Percentiles rank a stretch among this genome's conserved stretches.
phyloP scores from a whole-genome alignment of 108 stramenopile genomes.

The Nitzschia palea region DNA sequence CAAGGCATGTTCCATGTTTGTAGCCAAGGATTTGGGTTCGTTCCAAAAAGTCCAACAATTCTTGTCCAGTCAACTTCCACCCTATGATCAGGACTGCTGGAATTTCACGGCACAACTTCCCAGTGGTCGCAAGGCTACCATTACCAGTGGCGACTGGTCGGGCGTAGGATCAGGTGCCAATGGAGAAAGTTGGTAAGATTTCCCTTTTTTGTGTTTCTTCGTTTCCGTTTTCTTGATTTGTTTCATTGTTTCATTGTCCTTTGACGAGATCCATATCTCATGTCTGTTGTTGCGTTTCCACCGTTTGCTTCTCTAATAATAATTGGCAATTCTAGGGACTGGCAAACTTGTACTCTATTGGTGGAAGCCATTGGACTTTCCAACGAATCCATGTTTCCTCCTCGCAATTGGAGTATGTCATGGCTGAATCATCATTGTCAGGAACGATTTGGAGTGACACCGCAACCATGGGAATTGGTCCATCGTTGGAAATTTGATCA shows the following conservation, averaged over 20 bases:
- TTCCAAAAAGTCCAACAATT: conserved; percentile 24
- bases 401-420: conserved; percentile 55
- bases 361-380: conserved; percentile 72
- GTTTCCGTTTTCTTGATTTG: background rate
- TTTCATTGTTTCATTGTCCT: no score
- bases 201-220: conserved; percentile 26
- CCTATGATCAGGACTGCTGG: conserved; percentile 47
- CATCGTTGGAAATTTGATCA: conserved; percentile 51
- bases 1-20: conserved; percentile 61
- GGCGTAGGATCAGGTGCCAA: conserved; percentile 76
- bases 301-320: no score
- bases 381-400: conserved; percentile 70
- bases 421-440: conserved; percentile 62
- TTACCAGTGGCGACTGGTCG: conserved; percentile 78
- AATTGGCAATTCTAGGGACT: conserved; percentile 26
- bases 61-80: conserved; percentile 11
- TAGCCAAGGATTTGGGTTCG: conserved; percentile 10
- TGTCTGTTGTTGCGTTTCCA: no score
- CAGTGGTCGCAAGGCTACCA: conserved; percentile 60
- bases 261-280: no score
- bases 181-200: conserved; percentile 67
- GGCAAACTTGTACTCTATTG: conserved; percentile 52
- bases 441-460: conserved; percentile 61
- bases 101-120: conserved; percentile 67
- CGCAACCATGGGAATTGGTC: conserved; percentile 59